A percentile compares a stretch with the other conserved stretches of the same genome.
Evolutionary conservation across 345 rosid species (phyloP).

Genomic region (Anacardium occidentale): DNA sequence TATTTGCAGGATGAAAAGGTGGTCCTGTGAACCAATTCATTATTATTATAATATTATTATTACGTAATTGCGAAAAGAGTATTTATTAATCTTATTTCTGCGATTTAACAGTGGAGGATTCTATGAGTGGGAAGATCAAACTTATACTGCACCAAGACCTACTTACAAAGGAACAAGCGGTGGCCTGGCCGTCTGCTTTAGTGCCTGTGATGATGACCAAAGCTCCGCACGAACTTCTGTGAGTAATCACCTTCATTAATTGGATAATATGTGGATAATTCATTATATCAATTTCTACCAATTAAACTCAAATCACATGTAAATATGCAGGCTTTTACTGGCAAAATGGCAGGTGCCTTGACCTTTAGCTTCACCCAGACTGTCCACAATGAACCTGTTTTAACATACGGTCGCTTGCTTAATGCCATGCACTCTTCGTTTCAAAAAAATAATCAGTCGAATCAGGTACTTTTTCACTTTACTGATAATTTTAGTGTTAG

Average conservation of each 20-base stretch:
- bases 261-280: too few relatives aligned
- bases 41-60: too few relatives aligned
- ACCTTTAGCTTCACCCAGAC: conserved; percentile 80
- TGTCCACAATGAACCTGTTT: conserved; percentile 50
- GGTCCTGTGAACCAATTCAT: too few relatives aligned
- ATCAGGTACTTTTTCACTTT: not conserved
- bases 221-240: conserved; percentile 52
- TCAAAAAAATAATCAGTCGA: not conserved
- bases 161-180: conserved; percentile 69
- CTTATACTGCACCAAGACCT: not conserved
- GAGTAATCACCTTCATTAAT: conserved; percentile 13
- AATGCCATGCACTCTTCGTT: conserved; percentile 48
- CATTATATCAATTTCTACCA: too few relatives aligned
- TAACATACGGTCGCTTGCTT: conserved; percentile 64
- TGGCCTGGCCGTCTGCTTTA: conserved; percentile 62
- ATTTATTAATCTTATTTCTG: not conserved
- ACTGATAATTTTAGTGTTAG: too few relatives aligned
- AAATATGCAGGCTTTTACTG: conserved; percentile 55
- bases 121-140: conserved; percentile 63
- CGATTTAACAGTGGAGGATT: conserved; percentile 50
- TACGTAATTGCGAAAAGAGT: too few relatives aligned
- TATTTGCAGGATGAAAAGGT: conserved; percentile 67
- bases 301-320: too few relatives aligned
- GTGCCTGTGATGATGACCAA: conserved; percentile 72
- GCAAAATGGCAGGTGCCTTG: conserved; percentile 60